These are phyloP conservation scores for Pseudocercospora ulei DNA, from an alignment of 2,329 filamentous ascomycete genomes.

Conservation along the genomic window DNA sequence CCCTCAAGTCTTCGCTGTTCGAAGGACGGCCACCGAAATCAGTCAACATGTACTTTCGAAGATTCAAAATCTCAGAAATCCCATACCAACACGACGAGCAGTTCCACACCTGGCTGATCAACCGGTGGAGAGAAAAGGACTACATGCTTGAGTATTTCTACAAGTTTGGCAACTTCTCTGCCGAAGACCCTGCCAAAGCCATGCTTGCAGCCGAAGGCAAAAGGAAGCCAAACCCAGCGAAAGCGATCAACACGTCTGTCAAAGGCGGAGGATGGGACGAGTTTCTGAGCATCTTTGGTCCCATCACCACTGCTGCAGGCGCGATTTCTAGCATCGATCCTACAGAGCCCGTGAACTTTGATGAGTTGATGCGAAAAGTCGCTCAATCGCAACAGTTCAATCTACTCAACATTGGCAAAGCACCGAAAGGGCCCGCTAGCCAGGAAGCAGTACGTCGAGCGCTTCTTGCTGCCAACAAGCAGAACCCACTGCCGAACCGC, in stretches of 20 bases:
- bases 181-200: slow-evolving; percentile 44
- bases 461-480: slow-evolving; percentile 28
- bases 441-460: slow-evolving; percentile 31
- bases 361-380: slow-evolving; percentile 32
- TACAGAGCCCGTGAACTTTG: slow-evolving; percentile 34
- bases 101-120: slow-evolving; percentile 77
- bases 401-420: slow-evolving; percentile 26
- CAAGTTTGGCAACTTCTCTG: slow-evolving; percentile 66
- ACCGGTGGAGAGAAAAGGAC: slow-evolving; percentile 89
- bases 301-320: slow-evolving; percentile 44
- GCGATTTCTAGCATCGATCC: slow-evolving; percentile 41
- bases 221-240: slow-evolving; percentile 35
- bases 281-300: slow-evolving; percentile 45
- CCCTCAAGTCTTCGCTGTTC: slow-evolving; percentile 75
- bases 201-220: slow-evolving; percentile 35
- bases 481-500: slow-evolving; percentile 26
- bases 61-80: slow-evolving; percentile 70
- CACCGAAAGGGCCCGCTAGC: slow-evolving; percentile 25
- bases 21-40: slow-evolving; percentile 83
- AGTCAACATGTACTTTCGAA: slow-evolving; percentile 93
- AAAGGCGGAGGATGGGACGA: slow-evolving; percentile 45
- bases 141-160: slow-evolving; percentile 71
- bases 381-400: slow-evolving; percentile 31
- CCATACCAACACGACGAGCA: slow-evolving; percentile 62
- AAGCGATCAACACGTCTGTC: slow-evolving; percentile 43